Percentiles rank a stretch among this genome's conserved stretches.
phyloP scores from a whole-genome alignment of 495 filamentous ascomycete genomes.

The Cairneyella variabilis region DNA sequence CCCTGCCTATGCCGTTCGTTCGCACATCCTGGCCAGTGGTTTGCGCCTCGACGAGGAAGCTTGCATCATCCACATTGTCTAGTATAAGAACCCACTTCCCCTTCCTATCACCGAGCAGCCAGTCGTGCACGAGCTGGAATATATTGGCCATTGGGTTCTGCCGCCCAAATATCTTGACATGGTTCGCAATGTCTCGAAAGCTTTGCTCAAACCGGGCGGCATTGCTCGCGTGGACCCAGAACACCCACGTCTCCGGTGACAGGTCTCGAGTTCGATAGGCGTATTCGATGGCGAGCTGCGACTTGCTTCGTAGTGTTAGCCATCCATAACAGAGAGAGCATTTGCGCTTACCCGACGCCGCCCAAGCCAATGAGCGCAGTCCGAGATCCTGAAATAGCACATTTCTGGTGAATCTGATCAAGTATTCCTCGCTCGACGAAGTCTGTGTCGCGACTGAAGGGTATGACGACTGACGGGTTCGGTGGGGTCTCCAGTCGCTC shows the following conservation, averaged over 20 bases:
- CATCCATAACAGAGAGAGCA: background rate
- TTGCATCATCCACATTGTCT: conserved; percentile 39
- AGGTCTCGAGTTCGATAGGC: conserved; percentile 31
- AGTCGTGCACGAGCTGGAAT: conserved; percentile 36
- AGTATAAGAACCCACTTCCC: conserved; percentile 40
- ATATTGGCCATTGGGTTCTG: conserved; percentile 37
- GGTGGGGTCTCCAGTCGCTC: conserved; percentile 27
- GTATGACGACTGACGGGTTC: conserved; percentile 24
- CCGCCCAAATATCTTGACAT: conserved; percentile 31
- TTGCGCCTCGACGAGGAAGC: conserved; percentile 25
- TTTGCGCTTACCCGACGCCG: conserved; percentile 23
- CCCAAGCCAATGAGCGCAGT: conserved; percentile 28
- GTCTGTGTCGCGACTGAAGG: conserved; percentile 34
- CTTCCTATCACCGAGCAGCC: conserved; percentile 30
- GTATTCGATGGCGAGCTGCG: conserved; percentile 30
- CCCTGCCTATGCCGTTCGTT: conserved; percentile 9
- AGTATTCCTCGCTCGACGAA: conserved; percentile 32
- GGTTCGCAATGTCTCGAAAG: conserved; percentile 36
- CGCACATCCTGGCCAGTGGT: conserved; percentile 15
- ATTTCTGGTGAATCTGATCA: conserved; percentile 29
- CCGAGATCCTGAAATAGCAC: conserved; percentile 21
- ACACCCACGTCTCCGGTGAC: conserved; percentile 42
- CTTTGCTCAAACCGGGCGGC: conserved; percentile 36
- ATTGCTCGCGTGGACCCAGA: conserved; percentile 47
- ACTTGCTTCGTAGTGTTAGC: conserved; percentile 24